These are phyloP conservation scores for Dothiorella sarmentorum DNA, from an alignment of 2,329 filamentous ascomycete species.

Conservation along the genomic window DNA sequence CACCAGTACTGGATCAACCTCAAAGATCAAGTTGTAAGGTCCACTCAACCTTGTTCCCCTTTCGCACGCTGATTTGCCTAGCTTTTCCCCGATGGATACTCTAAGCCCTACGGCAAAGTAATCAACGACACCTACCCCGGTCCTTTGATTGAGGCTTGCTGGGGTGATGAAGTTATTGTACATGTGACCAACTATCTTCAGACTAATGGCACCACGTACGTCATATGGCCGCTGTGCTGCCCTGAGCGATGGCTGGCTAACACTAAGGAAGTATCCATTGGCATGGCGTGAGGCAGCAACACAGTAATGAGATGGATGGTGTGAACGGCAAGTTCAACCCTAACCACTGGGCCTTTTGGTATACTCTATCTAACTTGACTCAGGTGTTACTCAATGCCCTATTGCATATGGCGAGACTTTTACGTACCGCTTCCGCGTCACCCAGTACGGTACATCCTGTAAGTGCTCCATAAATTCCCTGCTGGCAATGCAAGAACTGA, in stretches of 20 bases:
- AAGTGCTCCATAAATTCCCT: not conserved
- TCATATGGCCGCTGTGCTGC: not conserved
- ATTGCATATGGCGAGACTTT: slow-evolving; percentile 31
- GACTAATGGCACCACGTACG: slow-evolving; percentile 13
- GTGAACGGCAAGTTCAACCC: slow-evolving; percentile 22
- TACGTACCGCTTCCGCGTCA: slow-evolving; percentile 29
- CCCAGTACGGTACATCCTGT: slow-evolving; percentile 35
- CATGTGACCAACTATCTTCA: slow-evolving; percentile 6
- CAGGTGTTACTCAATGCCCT: slow-evolving; percentile 34
- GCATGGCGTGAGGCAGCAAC: slow-evolving; percentile 32
- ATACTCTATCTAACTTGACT: not conserved
- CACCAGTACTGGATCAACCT: slow-evolving; percentile 20
- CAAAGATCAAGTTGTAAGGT: slow-evolving; percentile 5
- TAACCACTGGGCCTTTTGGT: not conserved
- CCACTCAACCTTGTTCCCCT: not conserved
- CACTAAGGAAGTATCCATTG: slow-evolving; percentile 26
- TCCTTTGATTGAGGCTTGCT: slow-evolving; percentile 24
- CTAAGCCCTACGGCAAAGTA: slow-evolving; percentile 26
- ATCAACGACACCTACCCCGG: slow-evolving; percentile 27
- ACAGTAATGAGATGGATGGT: slow-evolving; percentile 35
- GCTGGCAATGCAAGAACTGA: not conserved
- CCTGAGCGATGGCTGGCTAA: not conserved
- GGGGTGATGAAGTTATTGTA: slow-evolving; percentile 22
- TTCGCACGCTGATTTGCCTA: not conserved
- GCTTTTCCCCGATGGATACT: slow-evolving; percentile 24